phyloP scores from a whole-genome alignment of 164 flowering plant genomes.

The Magnolia sinica region DNA sequence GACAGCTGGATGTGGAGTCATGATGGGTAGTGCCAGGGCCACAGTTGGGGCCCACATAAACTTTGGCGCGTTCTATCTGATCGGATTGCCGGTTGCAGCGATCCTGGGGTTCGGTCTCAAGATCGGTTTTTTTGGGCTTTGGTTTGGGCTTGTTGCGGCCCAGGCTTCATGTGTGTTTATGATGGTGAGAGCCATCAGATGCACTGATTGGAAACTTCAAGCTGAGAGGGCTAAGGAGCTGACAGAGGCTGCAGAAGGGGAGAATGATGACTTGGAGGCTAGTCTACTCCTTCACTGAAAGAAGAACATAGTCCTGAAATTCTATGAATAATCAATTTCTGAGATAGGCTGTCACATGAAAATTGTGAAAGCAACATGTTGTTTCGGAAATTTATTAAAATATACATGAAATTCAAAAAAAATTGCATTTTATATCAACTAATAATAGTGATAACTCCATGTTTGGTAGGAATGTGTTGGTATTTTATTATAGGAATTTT shows the following conservation, averaged over 20 bases:
- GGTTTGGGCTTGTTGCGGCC: constrained; percentile 31
- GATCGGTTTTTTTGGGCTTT: constrained; percentile 27
- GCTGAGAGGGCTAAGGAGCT: constrained; percentile 25
- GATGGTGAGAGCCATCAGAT: constrained; percentile 13
- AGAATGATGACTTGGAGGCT: background rate
- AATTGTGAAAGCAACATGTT: background rate
- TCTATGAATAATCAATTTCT: background rate
- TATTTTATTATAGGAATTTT: too few relatives aligned
- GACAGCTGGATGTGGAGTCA: constrained; percentile 60
- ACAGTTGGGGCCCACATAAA: constrained; percentile 46
- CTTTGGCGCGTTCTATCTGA: constrained; percentile 52
- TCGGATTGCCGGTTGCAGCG: constrained; percentile 60
- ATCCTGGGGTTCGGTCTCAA: constrained; percentile 18
- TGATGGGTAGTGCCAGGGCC: constrained; percentile 68
- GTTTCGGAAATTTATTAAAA: background rate
- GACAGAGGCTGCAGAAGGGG: constrained; percentile 5
- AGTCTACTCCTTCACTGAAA: constrained; percentile 1
- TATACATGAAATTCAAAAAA: background rate
- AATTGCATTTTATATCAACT: background rate
- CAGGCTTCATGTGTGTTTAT: constrained; percentile 21
- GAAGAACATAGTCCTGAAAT: background rate
- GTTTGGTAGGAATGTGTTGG: too few relatives aligned
- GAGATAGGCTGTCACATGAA: background rate
- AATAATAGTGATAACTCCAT: too few relatives aligned
- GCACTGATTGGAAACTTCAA: constrained; percentile 28